Percentiles rank a stretch among this genome's conserved stretches.
phyloP scores from a whole-genome alignment of 2,329 filamentous ascomycete species.

The Fusarium sacchari region DNA sequence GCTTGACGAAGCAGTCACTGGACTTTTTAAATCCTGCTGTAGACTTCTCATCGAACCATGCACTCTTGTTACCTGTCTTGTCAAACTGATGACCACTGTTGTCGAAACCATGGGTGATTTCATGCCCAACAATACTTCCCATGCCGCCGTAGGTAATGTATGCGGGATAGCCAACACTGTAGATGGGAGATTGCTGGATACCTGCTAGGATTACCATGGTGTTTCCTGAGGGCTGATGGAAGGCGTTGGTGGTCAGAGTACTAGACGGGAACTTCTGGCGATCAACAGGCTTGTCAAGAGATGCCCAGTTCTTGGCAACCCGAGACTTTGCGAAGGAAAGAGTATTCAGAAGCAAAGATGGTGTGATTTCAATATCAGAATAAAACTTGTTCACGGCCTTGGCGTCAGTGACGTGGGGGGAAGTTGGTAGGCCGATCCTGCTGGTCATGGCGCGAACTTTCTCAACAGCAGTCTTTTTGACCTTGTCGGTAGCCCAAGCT shows the following conservation, averaged over 20 bases:
- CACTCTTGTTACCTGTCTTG: constrained; percentile 69
- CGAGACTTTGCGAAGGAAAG: constrained; percentile 60
- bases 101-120: constrained; percentile 77
- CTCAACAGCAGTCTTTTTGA: constrained; percentile 67
- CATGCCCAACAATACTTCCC: constrained; percentile 73
- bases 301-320: constrained; percentile 62
- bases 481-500: constrained; percentile 72
- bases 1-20: constrained; percentile 72
- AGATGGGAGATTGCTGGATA: constrained; percentile 75
- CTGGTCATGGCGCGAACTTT: constrained; percentile 74
- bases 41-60: constrained; percentile 73
- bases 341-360: constrained; percentile 67
- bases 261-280: constrained; percentile 70
- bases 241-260: constrained; percentile 70
- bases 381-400: constrained; percentile 66
- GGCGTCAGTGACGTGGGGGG: constrained; percentile 69
- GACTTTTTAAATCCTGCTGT: constrained; percentile 66
- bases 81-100: constrained; percentile 72
- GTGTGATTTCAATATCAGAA: constrained; percentile 58
- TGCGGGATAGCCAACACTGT: constrained; percentile 68
- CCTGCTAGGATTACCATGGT: constrained; percentile 69
- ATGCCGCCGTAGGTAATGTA: constrained; percentile 76
- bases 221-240: constrained; percentile 71
- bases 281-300: constrained; percentile 68
- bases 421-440: constrained; percentile 74